phyloP scores from a whole-genome alignment of 345 rosid genomes.

The Capsella bursapastoris region DNA sequence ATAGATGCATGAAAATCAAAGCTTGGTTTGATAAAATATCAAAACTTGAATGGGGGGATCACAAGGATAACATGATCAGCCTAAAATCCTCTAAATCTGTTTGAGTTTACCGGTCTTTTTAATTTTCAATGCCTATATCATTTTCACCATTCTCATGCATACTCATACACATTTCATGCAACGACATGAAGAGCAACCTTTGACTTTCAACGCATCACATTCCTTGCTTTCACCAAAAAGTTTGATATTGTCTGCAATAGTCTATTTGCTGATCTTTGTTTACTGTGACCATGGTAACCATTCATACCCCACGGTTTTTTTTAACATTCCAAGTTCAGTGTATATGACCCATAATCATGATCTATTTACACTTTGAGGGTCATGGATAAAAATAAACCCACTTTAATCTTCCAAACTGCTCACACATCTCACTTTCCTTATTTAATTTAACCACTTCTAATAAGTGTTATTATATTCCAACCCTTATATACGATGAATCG shows the following conservation, averaged over 20 bases:
- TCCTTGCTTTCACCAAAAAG: constrained; percentile 2
- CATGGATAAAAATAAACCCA: too few relatives aligned
- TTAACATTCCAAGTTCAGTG: too few relatives aligned
- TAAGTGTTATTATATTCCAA: too few relatives aligned
- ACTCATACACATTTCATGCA: constrained; percentile 27
- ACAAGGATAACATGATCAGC: constrained; percentile 28
- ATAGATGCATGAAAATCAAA: background rate
- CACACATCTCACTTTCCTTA: too few relatives aligned
- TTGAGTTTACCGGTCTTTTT: background rate
- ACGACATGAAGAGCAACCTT: background rate
- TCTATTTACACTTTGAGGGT: too few relatives aligned
- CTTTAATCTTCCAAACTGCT: too few relatives aligned
- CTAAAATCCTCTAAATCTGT: background rate
- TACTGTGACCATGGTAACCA: too few relatives aligned
- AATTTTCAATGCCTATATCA: background rate
- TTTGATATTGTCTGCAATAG: too few relatives aligned
- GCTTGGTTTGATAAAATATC: background rate
- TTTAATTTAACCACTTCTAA: too few relatives aligned
- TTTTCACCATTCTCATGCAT: background rate
- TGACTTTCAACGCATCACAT: constrained; percentile 17
- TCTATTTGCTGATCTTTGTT: too few relatives aligned
- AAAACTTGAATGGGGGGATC: background rate
- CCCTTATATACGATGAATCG: background rate
- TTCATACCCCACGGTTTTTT: too few relatives aligned
- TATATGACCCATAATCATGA: too few relatives aligned